Conservation (phyloP, 805 yeast genomes). For the Cyberlindnera japonica region DNA sequence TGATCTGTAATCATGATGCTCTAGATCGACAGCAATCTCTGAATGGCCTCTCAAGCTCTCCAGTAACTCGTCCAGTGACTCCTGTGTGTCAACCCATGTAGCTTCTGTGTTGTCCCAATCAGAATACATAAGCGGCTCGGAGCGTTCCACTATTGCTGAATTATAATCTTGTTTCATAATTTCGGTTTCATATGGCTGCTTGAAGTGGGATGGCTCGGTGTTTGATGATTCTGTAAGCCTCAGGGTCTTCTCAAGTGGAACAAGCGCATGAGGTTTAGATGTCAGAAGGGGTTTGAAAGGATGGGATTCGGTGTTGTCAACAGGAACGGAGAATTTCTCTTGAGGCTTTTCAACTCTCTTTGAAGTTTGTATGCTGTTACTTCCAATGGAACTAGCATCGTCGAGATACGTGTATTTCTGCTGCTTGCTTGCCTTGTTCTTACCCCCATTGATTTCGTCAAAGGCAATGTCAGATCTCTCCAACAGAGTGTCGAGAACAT, state of each 20-base stretch:
- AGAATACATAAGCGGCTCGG: slow-evolving; percentile 46
- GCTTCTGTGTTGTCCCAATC: slow-evolving; percentile 68
- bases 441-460: slow-evolving; percentile 37
- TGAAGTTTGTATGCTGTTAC: slow-evolving; percentile 16
- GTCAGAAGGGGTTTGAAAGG: slow-evolving; percentile 79
- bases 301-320: slow-evolving; percentile 62
- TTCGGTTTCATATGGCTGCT: slow-evolving; percentile 79
- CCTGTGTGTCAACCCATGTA: slow-evolving; percentile 66
- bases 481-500: slow-evolving; percentile 62
- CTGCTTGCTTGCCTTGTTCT: slow-evolving; percentile 9
- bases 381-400: slow-evolving; percentile 32
- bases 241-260: slow-evolving; percentile 51
- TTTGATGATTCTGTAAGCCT: slow-evolving; percentile 35
- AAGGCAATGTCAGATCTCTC: slow-evolving; percentile 74
- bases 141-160: slow-evolving; percentile 41
- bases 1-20: slow-evolving; percentile 90
- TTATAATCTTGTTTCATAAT: slow-evolving; percentile 72
- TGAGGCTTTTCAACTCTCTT: slow-evolving; percentile 65
- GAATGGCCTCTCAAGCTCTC: slow-evolving; percentile 43
- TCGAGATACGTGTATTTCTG: slow-evolving; percentile 45
- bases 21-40: slow-evolving; percentile 90
- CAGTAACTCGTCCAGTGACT: slow-evolving; percentile 51
- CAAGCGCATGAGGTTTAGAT: slow-evolving; percentile 67
- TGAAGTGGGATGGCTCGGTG: slow-evolving; percentile 54
- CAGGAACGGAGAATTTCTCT: slow-evolving; percentile 45